Evolutionary conservation across 345 rosid species (phyloP).

Genomic region (Moringa oleifera): DNA sequence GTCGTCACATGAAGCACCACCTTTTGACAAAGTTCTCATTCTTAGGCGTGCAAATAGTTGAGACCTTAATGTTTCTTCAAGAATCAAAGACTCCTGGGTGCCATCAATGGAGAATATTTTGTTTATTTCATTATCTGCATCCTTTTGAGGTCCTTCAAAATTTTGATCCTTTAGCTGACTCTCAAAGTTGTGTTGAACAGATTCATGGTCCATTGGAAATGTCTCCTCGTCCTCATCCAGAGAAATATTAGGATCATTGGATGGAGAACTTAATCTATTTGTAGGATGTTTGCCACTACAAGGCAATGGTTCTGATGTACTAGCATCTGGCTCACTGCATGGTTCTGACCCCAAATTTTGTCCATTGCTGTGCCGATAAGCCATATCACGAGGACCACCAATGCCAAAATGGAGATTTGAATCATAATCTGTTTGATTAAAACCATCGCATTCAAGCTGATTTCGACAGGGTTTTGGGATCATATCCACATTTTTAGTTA

Average conservation of each 20-base stretch:
- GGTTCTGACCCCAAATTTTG: conserved; percentile 62
- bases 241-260: conserved; percentile 43
- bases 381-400: conserved; percentile 19
- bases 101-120: conserved; percentile 13
- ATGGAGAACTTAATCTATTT: conserved; percentile 45
- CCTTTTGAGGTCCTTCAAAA: conserved; percentile 27
- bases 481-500: conserved; percentile 34
- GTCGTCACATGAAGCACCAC: conserved; percentile 30
- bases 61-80: conserved; percentile 85
- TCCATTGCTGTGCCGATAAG: conserved; percentile 35
- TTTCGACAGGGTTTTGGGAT: conserved; percentile 35
- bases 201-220: conserved; percentile 43
- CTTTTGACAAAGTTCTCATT: conserved; percentile 41
- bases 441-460: conserved; percentile 35
- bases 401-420: conserved; percentile 20
- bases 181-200: conserved; percentile 30
- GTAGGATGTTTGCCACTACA: conserved; percentile 36
- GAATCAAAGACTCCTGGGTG: conserved; percentile 49
- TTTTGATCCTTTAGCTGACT: conserved; percentile 26
- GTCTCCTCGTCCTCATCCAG: conserved; percentile 60
- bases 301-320: conserved; percentile 77
- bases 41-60: conserved; percentile 67
- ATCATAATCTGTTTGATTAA: conserved; percentile 25
- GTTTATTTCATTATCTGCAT: conserved; percentile 11
- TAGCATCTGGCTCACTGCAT: conserved; percentile 84